Conservation (phyloP, 345 rosid species). For the Bruguiera parviflora region DNA sequence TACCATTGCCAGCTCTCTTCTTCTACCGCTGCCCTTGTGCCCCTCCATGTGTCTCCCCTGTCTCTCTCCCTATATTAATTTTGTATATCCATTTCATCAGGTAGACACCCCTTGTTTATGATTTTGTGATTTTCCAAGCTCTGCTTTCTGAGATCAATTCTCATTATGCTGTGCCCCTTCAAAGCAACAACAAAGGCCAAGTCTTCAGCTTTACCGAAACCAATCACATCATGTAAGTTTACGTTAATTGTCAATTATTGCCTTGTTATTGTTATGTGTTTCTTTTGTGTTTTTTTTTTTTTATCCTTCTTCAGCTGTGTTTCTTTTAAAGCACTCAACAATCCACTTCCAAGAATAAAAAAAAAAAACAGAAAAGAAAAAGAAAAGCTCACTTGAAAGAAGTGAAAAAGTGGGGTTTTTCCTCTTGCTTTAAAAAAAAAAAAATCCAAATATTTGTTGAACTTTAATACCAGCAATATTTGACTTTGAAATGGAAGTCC, state of each 20-base stretch:
- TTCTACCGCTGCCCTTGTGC: too few species aligned
- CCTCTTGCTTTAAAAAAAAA: too few species aligned
- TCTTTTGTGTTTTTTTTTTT: too few species aligned
- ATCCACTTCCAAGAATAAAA: background rate
- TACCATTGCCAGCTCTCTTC: too few species aligned
- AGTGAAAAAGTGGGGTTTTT: too few species aligned
- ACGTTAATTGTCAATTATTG: background rate
- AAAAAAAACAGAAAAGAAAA: background rate
- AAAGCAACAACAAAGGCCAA: too few species aligned
- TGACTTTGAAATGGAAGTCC: background rate
- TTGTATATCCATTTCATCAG: background rate
- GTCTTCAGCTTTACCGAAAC: too few species aligned
- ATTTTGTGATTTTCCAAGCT: too few species aligned
- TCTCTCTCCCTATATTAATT: conserved; percentile 2
- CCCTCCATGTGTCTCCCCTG: too few species aligned
- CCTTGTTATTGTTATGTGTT: background rate
- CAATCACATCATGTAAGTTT: background rate
- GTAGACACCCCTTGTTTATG: background rate
- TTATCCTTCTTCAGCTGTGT: background rate
- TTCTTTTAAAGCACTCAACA: background rate
- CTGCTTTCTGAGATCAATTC: too few species aligned
- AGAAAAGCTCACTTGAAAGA: too few species aligned
- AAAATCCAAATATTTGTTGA: background rate
- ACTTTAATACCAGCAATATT: background rate
- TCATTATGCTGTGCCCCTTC: background rate